These are phyloP conservation scores for Entonaema liquescens DNA, from an alignment of 495 filamentous ascomycete genomes.

Conservation along the genomic window DNA sequence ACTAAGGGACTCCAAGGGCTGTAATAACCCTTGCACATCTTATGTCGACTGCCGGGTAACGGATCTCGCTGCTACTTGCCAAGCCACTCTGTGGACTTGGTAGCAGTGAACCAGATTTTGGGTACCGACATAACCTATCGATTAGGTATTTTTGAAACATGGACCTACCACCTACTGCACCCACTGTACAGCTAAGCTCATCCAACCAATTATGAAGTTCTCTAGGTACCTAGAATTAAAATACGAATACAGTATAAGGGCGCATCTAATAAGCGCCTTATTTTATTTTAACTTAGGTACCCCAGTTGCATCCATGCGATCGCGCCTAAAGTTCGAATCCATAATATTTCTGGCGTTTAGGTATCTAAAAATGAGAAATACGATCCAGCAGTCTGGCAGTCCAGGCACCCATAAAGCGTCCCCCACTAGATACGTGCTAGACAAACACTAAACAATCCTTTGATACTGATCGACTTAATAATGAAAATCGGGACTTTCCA, in stretches of 20 bases:
- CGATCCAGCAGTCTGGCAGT: not conserved
- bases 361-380: not conserved
- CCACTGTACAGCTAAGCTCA: not conserved
- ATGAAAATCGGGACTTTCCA: constrained; percentile 29
- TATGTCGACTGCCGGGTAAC: constrained; percentile 37
- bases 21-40: constrained; percentile 16
- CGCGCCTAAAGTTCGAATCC: not conserved
- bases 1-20: constrained; percentile 2
- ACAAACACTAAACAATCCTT: constrained; percentile 22
- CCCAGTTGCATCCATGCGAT: not conserved
- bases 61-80: constrained; percentile 39
- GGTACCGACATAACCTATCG: constrained; percentile 3
- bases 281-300: not conserved
- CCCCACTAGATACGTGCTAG: not conserved
- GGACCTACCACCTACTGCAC: no score
- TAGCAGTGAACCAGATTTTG: constrained; percentile 26
- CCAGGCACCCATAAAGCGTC: no score
- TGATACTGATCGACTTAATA: constrained; percentile 37
- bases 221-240: no score
- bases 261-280: not conserved
- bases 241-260: not conserved
- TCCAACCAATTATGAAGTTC: not conserved
- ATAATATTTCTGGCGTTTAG: not conserved
- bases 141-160: not conserved
- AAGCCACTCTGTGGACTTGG: constrained; percentile 12